phyloP scores from a whole-genome alignment of 2,329 filamentous ascomycete species.

The Podosphaera xanthii region DNA sequence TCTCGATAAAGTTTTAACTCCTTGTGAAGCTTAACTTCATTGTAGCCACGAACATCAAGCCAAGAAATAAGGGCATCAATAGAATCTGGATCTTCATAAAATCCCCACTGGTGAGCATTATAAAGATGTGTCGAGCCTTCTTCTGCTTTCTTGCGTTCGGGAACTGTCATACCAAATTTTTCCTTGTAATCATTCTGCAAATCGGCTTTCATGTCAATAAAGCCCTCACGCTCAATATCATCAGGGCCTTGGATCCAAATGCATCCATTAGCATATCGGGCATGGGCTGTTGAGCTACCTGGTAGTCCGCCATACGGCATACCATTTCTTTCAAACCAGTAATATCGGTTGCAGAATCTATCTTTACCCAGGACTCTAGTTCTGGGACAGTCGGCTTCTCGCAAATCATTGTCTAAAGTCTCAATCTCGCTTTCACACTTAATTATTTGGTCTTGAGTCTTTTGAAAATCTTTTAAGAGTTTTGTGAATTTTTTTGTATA shows the following conservation, averaged over 20 bases:
- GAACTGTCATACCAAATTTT: slow-evolving; percentile 60
- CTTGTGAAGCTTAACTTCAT: slow-evolving; percentile 72
- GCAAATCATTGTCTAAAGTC: slow-evolving; percentile 70
- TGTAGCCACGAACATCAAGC: slow-evolving; percentile 69
- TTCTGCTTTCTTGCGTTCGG: slow-evolving; percentile 64
- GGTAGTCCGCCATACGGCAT: slow-evolving; percentile 89
- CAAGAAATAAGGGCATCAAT: slow-evolving; percentile 64
- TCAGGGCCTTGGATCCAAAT: slow-evolving; percentile 95
- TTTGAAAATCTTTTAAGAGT: slow-evolving; percentile 69
- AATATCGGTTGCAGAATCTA: slow-evolving; percentile 94
- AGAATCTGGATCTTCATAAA: slow-evolving; percentile 58
- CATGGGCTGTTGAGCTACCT: slow-evolving; percentile 64
- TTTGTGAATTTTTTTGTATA: slow-evolving; percentile 79
- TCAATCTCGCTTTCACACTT: slow-evolving; percentile 70
- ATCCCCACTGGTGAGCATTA: slow-evolving; percentile 70
- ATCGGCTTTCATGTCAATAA: slow-evolving; percentile 54
- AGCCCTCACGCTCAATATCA: slow-evolving; percentile 64
- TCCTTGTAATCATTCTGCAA: slow-evolving; percentile 53
- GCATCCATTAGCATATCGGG: slow-evolving; percentile 79
- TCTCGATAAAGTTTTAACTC: slow-evolving; percentile 59
- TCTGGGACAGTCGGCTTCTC: slow-evolving; percentile 80
- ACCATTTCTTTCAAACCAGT: slow-evolving; percentile 96
- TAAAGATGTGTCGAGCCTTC: slow-evolving; percentile 64
- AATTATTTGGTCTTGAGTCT: slow-evolving; percentile 59
- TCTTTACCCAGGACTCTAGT: slow-evolving; percentile 81